Conservation (phyloP, 1,284 basidiomycete species). For the Tylopilus orsonianus region DNA sequence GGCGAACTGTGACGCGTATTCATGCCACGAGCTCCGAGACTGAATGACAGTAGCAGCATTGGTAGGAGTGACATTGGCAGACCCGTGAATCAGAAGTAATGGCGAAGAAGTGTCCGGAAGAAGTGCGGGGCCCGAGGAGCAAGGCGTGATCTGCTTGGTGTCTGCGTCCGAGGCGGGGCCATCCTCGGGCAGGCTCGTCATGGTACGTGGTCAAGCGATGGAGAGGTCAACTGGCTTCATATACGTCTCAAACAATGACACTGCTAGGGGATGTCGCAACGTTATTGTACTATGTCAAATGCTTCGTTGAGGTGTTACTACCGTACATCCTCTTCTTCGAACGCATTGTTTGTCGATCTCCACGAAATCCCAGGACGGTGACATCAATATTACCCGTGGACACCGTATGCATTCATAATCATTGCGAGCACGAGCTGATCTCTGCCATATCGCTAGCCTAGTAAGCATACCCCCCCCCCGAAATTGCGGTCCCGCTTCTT, state of each 20-base stretch:
- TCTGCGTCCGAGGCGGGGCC: slow-evolving; percentile 13
- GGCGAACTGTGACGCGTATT: slow-evolving; percentile 1
- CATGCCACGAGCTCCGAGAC: background rate
- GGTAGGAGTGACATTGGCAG: background rate
- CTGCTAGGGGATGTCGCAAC: no score
- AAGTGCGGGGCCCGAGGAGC: background rate
- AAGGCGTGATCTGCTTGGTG: slow-evolving; percentile 2
- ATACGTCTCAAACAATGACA: slow-evolving; percentile 9
- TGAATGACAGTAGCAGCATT: background rate
- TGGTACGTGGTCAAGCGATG: slow-evolving; percentile 20
- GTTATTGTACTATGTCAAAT: no score
- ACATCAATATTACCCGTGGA: background rate
- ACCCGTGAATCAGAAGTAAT: background rate
- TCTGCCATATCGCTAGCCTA: no score
- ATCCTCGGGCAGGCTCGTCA: slow-evolving; percentile 23
- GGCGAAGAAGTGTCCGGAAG: background rate
- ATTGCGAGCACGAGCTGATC: background rate
- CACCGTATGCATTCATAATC: background rate
- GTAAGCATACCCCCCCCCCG: no score
- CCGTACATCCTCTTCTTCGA: no score
- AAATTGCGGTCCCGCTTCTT: no score
- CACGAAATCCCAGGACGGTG: background rate
- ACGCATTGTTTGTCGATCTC: background rate
- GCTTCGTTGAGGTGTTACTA: no score
- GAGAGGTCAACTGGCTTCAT: slow-evolving; percentile 16